Conservation (phyloP, 805 yeast genomes). For the Candida argentea region DNA sequence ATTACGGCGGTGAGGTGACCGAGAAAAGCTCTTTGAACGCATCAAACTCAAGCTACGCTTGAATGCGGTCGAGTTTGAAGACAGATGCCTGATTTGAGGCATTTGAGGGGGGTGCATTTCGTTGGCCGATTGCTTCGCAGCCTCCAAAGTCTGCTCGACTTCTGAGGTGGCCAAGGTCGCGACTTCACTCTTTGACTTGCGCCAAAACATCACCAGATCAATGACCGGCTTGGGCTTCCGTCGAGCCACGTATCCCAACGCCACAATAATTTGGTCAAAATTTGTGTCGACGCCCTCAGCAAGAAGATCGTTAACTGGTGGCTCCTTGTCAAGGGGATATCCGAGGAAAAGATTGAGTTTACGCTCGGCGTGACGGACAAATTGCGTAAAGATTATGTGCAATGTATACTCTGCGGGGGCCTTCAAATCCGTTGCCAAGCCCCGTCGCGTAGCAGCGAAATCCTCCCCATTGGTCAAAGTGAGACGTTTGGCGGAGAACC, state of each 20-base stretch:
- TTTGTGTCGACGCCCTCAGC: slow-evolving; percentile 80
- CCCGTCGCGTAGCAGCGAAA: slow-evolving; percentile 21
- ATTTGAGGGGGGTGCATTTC: slow-evolving; percentile 27
- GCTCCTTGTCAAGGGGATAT: slow-evolving; percentile 58
- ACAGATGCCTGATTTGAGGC: slow-evolving; percentile 7
- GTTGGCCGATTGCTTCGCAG: slow-evolving; percentile 45
- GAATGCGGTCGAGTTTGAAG: slow-evolving; percentile 10
- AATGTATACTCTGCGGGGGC: slow-evolving; percentile 84
- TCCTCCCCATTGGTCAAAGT: slow-evolving; percentile 26
- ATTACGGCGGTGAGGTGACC: slow-evolving; percentile 36
- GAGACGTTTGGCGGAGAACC: slow-evolving; percentile 14
- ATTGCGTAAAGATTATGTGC: slow-evolving; percentile 90
- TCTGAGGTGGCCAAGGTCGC: slow-evolving; percentile 41
- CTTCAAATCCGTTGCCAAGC: slow-evolving; percentile 45
- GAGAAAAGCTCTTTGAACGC: slow-evolving; percentile 29
- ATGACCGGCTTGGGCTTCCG: slow-evolving; percentile 90
- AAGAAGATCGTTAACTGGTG: slow-evolving; percentile 66
- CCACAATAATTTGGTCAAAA: slow-evolving; percentile 77
- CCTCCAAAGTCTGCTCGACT: slow-evolving; percentile 20
- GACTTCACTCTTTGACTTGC: slow-evolving; percentile 84
- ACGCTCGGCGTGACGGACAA: slow-evolving; percentile 87
- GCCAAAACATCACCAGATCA: slow-evolving; percentile 97
- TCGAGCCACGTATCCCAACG: slow-evolving; percentile 85
- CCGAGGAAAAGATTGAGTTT: slow-evolving; percentile 67
- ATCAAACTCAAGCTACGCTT: slow-evolving; percentile 31